Percentiles rank a stretch among this genome's conserved stretches.
phyloP scores from a whole-genome alignment of 140 eudicot species.

The Flaveria floridana region DNA sequence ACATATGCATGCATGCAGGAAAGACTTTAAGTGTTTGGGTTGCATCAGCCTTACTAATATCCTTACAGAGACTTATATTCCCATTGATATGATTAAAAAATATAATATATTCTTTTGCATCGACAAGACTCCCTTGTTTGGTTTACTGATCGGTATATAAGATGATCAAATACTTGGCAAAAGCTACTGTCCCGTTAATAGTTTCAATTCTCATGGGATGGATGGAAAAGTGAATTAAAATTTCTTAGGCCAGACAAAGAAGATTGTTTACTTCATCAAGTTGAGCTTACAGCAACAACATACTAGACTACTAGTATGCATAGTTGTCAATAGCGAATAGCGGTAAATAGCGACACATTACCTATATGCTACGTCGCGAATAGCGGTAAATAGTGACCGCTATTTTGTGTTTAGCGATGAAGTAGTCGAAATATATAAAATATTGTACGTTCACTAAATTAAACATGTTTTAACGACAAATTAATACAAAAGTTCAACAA shows the following conservation, averaged over 20 bases:
- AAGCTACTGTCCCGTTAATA: not conserved
- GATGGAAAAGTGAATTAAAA: not conserved
- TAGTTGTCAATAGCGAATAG: no score
- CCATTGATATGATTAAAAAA: not conserved
- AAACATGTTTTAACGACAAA: no score
- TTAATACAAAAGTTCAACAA: no score
- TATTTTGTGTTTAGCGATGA: no score
- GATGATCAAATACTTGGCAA: not conserved
- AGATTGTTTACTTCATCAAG: not conserved
- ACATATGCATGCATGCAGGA: no score
- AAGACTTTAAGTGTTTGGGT: no score
- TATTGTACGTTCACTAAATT: no score
- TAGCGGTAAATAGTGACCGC: no score
- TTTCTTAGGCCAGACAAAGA: constrained; percentile 2
- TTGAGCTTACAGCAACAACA: not conserved
- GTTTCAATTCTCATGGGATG: not conserved
- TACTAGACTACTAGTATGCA: not conserved
- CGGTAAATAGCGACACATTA: no score
- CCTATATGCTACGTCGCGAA: no score
- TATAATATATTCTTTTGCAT: not conserved
- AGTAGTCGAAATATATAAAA: no score
- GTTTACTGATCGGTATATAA: not conserved
- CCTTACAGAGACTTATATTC: not conserved
- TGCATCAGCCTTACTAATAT: no score
- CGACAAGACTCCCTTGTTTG: not conserved